Evolutionary conservation across 176 grass and related monocot genomes (phyloP).

Genomic region (Pontederia paniculata): DNA sequence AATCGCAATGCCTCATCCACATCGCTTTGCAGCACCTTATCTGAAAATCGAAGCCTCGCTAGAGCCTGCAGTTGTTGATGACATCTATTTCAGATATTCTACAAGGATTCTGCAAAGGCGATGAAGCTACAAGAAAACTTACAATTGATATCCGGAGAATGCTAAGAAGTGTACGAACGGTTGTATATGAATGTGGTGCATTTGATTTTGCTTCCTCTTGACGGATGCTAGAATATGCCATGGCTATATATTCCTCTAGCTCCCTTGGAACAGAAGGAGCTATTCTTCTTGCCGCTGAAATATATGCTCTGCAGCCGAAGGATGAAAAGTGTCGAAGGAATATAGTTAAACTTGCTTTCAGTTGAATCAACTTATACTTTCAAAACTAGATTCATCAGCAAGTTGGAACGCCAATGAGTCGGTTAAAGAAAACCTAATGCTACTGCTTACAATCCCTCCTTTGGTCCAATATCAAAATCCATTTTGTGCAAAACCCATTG

Average conservation of each 20-base stretch:
- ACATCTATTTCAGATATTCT: neutral
- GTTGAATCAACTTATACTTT: no score
- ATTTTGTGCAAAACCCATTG: no score
- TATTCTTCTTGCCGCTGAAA: constrained; percentile 85
- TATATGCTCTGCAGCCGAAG: constrained; percentile 66
- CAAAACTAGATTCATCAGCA: no score
- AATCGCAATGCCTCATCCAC: constrained; percentile 83
- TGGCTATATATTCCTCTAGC: constrained; percentile 95
- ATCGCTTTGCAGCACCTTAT: constrained; percentile 77
- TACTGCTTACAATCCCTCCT: no score
- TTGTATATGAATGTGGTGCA: constrained; percentile 95
- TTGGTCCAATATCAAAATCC: no score
- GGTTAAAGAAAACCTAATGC: no score
- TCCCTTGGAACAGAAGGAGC: constrained; percentile 72
- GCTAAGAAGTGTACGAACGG: constrained; percentile 87
- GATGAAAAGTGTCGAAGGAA: constrained; percentile 17
- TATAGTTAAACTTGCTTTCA: no score
- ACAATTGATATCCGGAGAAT: constrained; percentile 98
- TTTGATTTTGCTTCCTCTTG: constrained; percentile 99
- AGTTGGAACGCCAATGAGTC: no score
- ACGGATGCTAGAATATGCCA: constrained; percentile 93
- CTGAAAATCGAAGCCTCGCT: constrained; percentile 92
- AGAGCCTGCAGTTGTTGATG: constrained; percentile 46
- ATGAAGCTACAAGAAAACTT: constrained; percentile 12
- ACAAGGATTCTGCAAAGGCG: no score